Base-by-base conservation (phyloP, 2,329 filamentous ascomycete species). In the Metarhizium brunneum region DNA sequence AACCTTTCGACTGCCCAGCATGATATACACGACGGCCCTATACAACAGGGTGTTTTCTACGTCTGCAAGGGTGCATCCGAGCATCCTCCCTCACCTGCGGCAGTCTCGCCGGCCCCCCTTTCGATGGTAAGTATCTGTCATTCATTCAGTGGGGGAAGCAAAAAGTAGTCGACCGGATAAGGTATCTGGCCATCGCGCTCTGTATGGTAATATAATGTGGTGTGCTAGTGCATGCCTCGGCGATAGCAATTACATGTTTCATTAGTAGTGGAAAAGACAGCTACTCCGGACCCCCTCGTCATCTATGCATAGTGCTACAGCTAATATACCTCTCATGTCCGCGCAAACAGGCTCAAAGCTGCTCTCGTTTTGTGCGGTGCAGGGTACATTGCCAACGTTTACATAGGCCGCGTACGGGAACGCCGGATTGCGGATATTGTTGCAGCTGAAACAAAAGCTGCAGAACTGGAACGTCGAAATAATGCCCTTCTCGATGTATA, bases 401-500 rank as follows among this genome's bases (percentile, higher is more conserved):
- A 67, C 53, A 56, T 68, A 29, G 64, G 69, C 49, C 61, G 57
- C 53, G 57, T 61, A 43, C 59, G 64, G 55, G 59, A 63, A 54
- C 66, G 64, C 35, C 66, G 64, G 30, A 57, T 61, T 25, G 63
- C 65, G 49, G 65, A 62, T 18, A 14, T 38, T 36, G 16, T 36
- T 6, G 29, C 29, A 50, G 62, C 66, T 50, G 70, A 74, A 56
- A 65, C 66, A 54, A 61, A 70, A 47, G 68, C 69, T 42, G 63
- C 62, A n/a, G 68, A 70, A 53, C 66, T 65, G 53, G 68, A 67
- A 58, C 65, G 66, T 43, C 67, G 66, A 50, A 71, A 76, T 57
- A 69, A 72, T 20, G 67, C 75, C 55, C 66, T 80, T 58, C 68
- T 78, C 65, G 72, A 79, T 40, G 72, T 77, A 56, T 80, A 80